These are phyloP conservation scores for Asterella californica DNA, from an alignment of 225 moss, liverwort and hornwort species.

Conservation along the genomic window DNA sequence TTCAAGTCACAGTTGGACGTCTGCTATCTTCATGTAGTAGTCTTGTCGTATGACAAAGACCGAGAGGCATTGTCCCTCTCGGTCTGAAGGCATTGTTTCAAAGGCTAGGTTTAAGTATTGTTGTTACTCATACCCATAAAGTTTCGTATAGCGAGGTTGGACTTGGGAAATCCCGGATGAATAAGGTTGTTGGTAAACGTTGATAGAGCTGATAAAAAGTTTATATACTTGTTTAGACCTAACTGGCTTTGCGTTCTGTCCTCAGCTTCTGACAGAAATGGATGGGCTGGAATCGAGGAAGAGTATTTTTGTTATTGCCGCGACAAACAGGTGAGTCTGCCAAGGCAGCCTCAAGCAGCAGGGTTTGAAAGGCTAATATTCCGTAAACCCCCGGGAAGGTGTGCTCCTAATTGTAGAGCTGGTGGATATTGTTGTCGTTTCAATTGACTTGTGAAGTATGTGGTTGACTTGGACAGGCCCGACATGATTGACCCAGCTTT, in stretches of 20 bases:
- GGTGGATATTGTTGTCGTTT: not conserved
- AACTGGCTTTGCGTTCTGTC: not conserved
- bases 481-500: constrained; percentile 97
- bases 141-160: too few relatives aligned
- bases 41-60: not conserved
- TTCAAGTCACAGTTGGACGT: not conserved
- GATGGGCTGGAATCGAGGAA: constrained; percentile 93
- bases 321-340: constrained; percentile 75
- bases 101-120: too few relatives aligned
- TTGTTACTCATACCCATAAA: too few relatives aligned
- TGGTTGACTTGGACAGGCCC: constrained; percentile 48
- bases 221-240: not conserved
- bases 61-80: too few relatives aligned
- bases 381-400: too few relatives aligned
- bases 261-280: constrained; percentile 97
- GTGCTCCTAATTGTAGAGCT: too few relatives aligned
- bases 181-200: too few relatives aligned
- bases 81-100: too few relatives aligned
- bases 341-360: not conserved
- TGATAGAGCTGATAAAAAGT: too few relatives aligned
- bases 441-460: not conserved
- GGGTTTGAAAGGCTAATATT: not conserved
- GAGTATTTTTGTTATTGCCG: constrained; percentile 89
- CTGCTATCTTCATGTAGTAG: not conserved
- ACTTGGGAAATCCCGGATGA: too few relatives aligned